Base-by-base conservation (phyloP, 2,329 filamentous ascomycete species). In the Alternaria conjuncta region DNA sequence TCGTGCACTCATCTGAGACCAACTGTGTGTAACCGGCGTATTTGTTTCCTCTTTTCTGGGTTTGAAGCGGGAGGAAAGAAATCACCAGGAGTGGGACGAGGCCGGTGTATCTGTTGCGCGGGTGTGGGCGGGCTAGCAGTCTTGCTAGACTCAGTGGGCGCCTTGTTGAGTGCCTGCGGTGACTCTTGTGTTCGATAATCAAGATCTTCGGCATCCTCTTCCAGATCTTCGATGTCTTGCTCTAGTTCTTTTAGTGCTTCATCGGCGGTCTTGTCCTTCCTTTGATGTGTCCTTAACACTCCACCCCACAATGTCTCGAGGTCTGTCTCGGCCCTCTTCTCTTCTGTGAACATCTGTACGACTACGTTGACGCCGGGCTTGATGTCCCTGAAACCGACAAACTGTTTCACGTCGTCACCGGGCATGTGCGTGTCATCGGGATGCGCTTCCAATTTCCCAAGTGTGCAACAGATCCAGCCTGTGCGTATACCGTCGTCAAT, bases 401-500 rank as follows among this genome's bases (percentile, higher is more conserved):
- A 88, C 9, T 86, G 84, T 13, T 88, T 85, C 12, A 73, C 71
- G 6, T 78, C 58, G 7, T 71, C 72, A 1, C 72, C 74, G 3
- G 72, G 73, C 67, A 77, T 73, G 12, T 75, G 64, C 12, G 60
- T 74, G 25, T 79, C 78, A 32, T 80, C 71, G 5, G 78, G 71
- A n/a, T 85, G 83, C 21, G 87, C 86, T 46, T 90, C 87, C 1
- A 93, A 85, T 15, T 87, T 87, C 5, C 92, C 93, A 10, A 96
- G 87, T 76, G 97, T 96, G 64, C 98, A 92, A 80, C 96, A 99
- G 20, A 99, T 91, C 96, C 96, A 99, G 10, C 94, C 94, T 1
- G 95, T 97, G 12, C 91, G 90, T 56, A 97, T 92, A 3, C 94
- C 95, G 75, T 97, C 93, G 71, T 97, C 94, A 2, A 86, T 83